These are phyloP conservation scores for Acacia concinna DNA, from an alignment of 331 rosid genomes.

Conservation along the genomic window DNA sequence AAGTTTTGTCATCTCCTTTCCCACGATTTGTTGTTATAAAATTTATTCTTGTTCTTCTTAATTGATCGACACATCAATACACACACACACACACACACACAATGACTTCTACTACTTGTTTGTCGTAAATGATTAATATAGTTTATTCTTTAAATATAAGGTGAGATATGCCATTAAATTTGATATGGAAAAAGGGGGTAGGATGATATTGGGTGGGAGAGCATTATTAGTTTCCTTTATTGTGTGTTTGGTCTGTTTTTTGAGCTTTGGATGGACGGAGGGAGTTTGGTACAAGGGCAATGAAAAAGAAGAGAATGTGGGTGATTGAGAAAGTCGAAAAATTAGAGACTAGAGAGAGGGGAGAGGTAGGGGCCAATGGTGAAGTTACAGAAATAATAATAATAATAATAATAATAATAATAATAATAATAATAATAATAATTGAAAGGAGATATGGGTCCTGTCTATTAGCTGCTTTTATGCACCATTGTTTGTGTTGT, in stretches of 20 bases:
- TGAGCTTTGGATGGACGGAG: not conserved
- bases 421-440: too few relatives aligned
- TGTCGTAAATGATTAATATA: too few relatives aligned
- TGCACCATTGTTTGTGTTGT: conserved; percentile 34
- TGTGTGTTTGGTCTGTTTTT: conserved; percentile 9
- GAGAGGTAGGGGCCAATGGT: conserved; percentile 40
- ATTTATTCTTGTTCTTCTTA: not conserved
- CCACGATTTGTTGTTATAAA: not conserved
- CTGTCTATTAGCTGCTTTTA: conserved; percentile 27
- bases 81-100: too few relatives aligned
- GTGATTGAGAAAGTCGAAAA: conserved; percentile 23
- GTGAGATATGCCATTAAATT: not conserved
- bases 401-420: too few relatives aligned
- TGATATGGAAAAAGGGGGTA: not conserved
- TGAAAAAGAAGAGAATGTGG: not conserved
- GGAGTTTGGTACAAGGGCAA: conserved; percentile 24
- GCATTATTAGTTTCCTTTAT: not conserved
- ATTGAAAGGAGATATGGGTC: conserved; percentile 45
- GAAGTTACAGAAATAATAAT: conserved; percentile 42
- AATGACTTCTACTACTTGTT: too few relatives aligned
- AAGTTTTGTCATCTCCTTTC: not conserved
- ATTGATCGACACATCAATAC: too few relatives aligned
- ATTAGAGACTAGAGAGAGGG: conserved; percentile 1
- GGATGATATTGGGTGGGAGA: not conserved
- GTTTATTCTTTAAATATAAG: not conserved